Evolutionary conservation across 768 basidiomycete species (phyloP).

Genomic region (Auriscalpium vulgare): DNA sequence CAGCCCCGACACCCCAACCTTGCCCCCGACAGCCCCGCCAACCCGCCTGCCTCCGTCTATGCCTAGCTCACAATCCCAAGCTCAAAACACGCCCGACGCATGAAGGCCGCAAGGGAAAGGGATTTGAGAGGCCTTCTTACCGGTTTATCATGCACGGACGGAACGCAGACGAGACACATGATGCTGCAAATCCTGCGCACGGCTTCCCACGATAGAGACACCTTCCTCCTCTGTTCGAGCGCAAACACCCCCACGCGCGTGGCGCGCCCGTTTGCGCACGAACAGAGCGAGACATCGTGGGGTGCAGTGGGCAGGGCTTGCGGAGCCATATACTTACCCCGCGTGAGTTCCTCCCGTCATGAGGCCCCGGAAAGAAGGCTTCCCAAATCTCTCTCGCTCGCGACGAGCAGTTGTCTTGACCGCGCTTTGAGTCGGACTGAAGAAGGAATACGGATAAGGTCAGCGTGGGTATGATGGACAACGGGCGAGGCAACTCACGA

Average conservation of each 20-base stretch:
- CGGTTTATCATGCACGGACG: background rate
- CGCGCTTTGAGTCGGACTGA: conserved; percentile 87
- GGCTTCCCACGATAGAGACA: background rate
- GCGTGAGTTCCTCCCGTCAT: conserved; percentile 7
- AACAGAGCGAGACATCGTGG: background rate
- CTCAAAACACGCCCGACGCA: too few relatives aligned
- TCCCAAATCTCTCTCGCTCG: conserved; percentile 80
- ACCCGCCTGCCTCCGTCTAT: background rate
- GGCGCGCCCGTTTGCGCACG: background rate
- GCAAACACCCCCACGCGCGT: background rate
- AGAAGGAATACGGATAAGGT: conserved; percentile 6
- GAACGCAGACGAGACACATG: background rate
- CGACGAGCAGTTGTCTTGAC: conserved; percentile 76
- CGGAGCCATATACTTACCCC: background rate
- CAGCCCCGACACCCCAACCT: too few relatives aligned
- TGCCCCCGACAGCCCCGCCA: background rate
- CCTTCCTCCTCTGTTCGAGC: background rate
- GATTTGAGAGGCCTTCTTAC: conserved; percentile 70
- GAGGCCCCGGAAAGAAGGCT: conserved; percentile 42
- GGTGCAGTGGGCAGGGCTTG: background rate
- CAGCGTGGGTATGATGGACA: conserved; percentile 7
- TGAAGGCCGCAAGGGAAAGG: conserved; percentile 66
- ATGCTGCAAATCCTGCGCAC: background rate
- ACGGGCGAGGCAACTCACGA: conserved; percentile 40
- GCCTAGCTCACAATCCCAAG: background rate